Evolutionary conservation across 257 asterid species (phyloP), one percentile per base, ranked within the genome.

Genomic region (Verbena officinalis): DNA sequence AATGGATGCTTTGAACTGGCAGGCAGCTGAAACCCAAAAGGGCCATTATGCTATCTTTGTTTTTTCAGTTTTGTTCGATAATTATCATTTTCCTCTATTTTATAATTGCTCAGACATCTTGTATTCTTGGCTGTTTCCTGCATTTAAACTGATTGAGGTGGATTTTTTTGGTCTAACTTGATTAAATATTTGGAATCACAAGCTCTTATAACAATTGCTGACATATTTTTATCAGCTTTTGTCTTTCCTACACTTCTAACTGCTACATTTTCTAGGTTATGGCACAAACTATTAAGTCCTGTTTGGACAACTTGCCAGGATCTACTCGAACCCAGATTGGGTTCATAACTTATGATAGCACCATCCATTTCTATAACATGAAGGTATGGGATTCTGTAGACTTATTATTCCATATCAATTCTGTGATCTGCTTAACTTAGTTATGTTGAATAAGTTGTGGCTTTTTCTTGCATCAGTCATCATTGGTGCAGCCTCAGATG

Each of bases 331-430:
- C 99, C 9, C 99, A 88, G 73, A 88, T 94, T 62, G 98, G 98
- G 71, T 91, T 94, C 80, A 88, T 94, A 76, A 90, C 99, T 60
- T 94, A 68, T 70, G 99, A 94, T 74, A 94, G 98, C 84, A 82
- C 98, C 7, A 75, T 94, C 60, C 99, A 94, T 79, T 91, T 91
- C 77, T 94, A 94, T 58, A 89, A 91, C 77, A 80, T 94, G 95
- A 94, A 94, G 98, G 99, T 77, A 77, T 78, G 77, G 50, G 51
- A 42, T 67, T 23, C 66, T 19, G 34, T 53, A 34, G 34, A 55
- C 68, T 48, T 49, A 70, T 65, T 46, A 50, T 62, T 57, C 21
- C 65, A 23, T 58, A 43, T 52, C 68, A 67, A 27, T n/a, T 62
- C n/a, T 53, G 5, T 70, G 40, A 62, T 40, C 39, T 64, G 36